These are phyloP conservation scores for Aspergillus alliaceus DNA, from an alignment of 2,329 filamentous ascomycete genomes.

Conservation along the genomic window DNA sequence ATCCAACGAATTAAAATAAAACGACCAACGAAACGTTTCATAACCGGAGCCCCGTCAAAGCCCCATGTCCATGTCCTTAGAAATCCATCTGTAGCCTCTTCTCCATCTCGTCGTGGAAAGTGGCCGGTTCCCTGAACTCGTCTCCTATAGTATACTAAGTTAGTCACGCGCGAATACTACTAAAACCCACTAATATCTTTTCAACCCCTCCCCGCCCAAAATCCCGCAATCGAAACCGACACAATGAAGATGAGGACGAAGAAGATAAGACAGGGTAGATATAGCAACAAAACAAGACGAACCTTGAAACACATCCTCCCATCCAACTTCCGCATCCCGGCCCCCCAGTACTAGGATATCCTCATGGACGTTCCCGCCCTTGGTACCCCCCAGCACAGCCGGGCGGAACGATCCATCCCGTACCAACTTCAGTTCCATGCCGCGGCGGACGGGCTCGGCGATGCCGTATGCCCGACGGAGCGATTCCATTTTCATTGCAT, in stretches of 20 bases:
- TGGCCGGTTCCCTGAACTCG: constrained; percentile 67
- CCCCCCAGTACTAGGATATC: constrained; percentile 74
- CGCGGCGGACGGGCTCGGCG: constrained; percentile 85
- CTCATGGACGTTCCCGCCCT: constrained; percentile 71
- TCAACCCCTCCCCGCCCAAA: too few species aligned
- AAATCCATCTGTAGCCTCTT: constrained; percentile 76
- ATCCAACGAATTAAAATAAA: constrained; percentile 3
- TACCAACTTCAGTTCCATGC: constrained; percentile 93
- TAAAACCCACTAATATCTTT: too few species aligned
- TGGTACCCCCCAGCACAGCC: constrained; percentile 61
- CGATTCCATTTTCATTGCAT: constrained; percentile 81
- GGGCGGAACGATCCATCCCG: constrained; percentile 74
- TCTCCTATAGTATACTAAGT: constrained; percentile 49
- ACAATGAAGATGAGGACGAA: background rate
- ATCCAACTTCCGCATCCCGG: constrained; percentile 72
- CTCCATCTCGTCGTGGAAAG: constrained; percentile 93
- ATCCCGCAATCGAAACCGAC: too few species aligned
- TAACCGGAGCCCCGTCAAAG: too few species aligned
- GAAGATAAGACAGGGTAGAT: too few species aligned
- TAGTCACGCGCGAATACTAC: too few species aligned
- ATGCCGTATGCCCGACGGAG: constrained; percentile 87
- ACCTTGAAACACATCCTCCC: constrained; percentile 92
- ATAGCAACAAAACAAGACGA: constrained; percentile 36
- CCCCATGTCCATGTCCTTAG: too few species aligned
- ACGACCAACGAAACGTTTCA: constrained; percentile 1